A percentile compares a stretch with the other conserved stretches of the same genome.
Conservation (phyloP, 2,329 filamentous ascomycete species). For the Epichloe amarillans region DNA sequence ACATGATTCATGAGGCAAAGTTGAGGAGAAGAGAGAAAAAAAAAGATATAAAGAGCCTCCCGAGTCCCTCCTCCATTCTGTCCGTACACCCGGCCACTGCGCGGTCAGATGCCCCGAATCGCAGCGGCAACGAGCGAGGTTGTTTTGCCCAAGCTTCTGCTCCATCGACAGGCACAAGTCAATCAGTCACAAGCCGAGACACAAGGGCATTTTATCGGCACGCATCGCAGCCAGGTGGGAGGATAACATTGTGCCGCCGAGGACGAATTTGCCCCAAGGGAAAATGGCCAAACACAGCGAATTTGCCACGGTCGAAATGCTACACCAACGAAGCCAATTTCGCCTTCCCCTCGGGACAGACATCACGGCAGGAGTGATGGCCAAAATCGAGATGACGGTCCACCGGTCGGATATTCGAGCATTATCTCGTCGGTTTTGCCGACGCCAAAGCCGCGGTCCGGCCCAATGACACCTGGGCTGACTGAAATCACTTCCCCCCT, state of each 20-base stretch:
- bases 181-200: neutral
- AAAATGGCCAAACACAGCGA: neutral
- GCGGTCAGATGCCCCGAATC: neutral
- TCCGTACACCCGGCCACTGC: too few relatives aligned
- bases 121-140: neutral
- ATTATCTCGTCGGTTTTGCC: neutral
- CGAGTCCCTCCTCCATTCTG: too few relatives aligned
- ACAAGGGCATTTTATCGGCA: neutral
- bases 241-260: neutral
- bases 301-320: neutral
- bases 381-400: neutral
- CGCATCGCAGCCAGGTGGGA: neutral
- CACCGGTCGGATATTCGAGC: neutral
- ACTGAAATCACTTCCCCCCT: neutral
- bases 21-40: neutral
- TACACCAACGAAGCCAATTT: neutral
- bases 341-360: neutral
- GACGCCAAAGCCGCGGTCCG: neutral
- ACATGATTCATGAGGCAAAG: neutral
- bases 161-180: neutral
- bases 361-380: neutral
- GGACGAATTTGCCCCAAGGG: neutral
- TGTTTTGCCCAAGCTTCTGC: neutral
- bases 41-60: neutral
- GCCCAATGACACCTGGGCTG: neutral